Evolutionary conservation across 176 grass and related monocot genomes (phyloP).

Genomic region (Aegilops speltoides): DNA sequence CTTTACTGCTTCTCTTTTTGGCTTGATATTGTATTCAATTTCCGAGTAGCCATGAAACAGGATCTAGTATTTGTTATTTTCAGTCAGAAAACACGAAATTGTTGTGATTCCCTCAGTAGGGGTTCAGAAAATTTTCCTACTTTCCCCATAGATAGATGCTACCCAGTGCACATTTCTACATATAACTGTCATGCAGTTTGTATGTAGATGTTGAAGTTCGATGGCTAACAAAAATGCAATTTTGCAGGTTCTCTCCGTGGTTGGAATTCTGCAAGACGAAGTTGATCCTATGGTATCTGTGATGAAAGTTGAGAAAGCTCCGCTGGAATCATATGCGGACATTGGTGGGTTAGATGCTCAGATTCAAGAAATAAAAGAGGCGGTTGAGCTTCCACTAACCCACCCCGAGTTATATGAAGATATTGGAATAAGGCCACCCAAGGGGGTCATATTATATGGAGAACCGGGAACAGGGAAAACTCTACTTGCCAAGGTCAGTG

Average conservation of each 20-base stretch:
- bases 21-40: background rate
- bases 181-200: background rate
- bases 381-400: slow-evolving; percentile 88
- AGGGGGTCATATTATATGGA: slow-evolving; percentile 89
- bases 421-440: slow-evolving; percentile 86
- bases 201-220: background rate
- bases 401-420: slow-evolving; percentile 92
- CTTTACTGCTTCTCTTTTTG: background rate
- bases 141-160: background rate
- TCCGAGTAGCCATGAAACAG: background rate
- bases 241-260: slow-evolving; percentile 73
- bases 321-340: slow-evolving; percentile 83
- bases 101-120: background rate
- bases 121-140: background rate
- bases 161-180: background rate
- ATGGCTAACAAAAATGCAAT: background rate
- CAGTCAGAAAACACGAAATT: background rate
- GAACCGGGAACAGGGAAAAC: slow-evolving; percentile 91
- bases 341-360: slow-evolving; percentile 92
- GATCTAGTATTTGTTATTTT: background rate
- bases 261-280: slow-evolving; percentile 89
- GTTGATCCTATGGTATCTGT: slow-evolving; percentile 95
- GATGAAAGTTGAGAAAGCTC: slow-evolving; percentile 95
- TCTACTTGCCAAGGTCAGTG: slow-evolving; percentile 81
- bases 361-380: slow-evolving; percentile 95